Conservation (phyloP, 1,284 basidiomycete genomes). For the Mycena citricolor region DNA sequence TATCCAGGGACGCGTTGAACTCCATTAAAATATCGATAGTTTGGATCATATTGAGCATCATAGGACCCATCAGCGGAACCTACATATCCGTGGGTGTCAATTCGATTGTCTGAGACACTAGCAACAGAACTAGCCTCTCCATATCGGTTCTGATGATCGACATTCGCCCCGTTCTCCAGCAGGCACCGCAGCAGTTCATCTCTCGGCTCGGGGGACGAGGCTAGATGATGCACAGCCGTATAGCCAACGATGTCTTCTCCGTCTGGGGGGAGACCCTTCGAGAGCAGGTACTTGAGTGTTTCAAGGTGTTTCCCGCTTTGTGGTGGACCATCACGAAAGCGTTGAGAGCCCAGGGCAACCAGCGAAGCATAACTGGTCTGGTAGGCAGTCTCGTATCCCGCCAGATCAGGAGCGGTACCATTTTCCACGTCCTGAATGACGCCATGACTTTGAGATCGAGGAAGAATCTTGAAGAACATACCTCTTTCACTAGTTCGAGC, state of each 20-base stretch:
- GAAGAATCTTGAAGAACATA: no score
- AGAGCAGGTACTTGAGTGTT: conserved; percentile 43
- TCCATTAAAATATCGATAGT: conserved; percentile 50
- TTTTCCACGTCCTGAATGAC: conserved; percentile 38
- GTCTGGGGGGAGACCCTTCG: conserved; percentile 42
- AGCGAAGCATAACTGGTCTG: conserved; percentile 46
- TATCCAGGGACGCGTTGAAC: conserved; percentile 44
- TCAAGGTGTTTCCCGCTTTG: conserved; percentile 32
- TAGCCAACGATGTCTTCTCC: conserved; percentile 46
- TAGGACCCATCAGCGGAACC: conserved; percentile 37
- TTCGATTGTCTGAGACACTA: not conserved
- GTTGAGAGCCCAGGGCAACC: conserved; percentile 43
- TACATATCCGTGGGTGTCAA: not conserved
- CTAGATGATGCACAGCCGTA: conserved; percentile 50
- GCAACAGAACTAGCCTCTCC: conserved; percentile 35
- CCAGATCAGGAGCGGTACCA: conserved; percentile 41
- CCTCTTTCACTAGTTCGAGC: conserved; percentile 30
- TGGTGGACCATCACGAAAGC: conserved; percentile 24
- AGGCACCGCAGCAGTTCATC: conserved; percentile 38
- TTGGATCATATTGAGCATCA: conserved; percentile 35
- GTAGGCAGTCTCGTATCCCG: conserved; percentile 44
- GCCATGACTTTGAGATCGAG: no score
- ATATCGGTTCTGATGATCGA: conserved; percentile 46
- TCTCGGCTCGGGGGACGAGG: conserved; percentile 30
- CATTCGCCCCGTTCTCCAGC: conserved; percentile 43